These are phyloP conservation scores for Medicago lupulina DNA, from an alignment of 306 rosid species.

Conservation along the genomic window DNA sequence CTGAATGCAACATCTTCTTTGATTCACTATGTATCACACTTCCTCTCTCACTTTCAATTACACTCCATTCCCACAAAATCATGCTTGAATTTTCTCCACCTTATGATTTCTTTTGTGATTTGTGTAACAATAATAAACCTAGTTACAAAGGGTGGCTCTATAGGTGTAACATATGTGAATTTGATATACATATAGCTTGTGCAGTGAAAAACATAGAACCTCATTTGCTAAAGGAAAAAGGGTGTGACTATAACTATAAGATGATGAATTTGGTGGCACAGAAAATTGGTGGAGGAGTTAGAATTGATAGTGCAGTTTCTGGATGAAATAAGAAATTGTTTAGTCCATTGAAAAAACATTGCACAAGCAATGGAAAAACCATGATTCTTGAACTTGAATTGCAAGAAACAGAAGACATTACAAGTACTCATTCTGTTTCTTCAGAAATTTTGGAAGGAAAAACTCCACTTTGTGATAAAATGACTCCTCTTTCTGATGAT, in stretches of 20 bases:
- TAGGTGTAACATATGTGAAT: slow-evolving; percentile 65
- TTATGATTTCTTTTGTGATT: slow-evolving; percentile 59
- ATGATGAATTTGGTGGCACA: slow-evolving; percentile 44
- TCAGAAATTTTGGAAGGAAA: slow-evolving; percentile 31
- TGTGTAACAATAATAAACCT: slow-evolving; percentile 52
- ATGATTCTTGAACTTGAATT: slow-evolving; percentile 29
- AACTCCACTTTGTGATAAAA: slow-evolving; percentile 44
- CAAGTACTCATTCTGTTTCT: background rate
- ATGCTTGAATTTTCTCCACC: slow-evolving; percentile 58
- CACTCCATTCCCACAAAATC: slow-evolving; percentile 56
- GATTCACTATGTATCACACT: slow-evolving; percentile 55
- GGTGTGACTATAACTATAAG: background rate
- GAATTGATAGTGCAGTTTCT: slow-evolving; percentile 8
- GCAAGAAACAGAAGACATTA: slow-evolving; percentile 32
- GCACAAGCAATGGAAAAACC: background rate
- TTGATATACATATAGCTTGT: slow-evolving; percentile 48
- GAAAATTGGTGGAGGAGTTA: slow-evolving; percentile 35
- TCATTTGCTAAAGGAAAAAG: background rate
- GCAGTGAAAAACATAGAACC: slow-evolving; percentile 43
- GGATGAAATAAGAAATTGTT: slow-evolving; percentile 46
- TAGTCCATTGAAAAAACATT: slow-evolving; percentile 39
- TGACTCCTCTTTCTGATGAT: slow-evolving; percentile 48
- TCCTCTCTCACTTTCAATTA: slow-evolving; percentile 49
- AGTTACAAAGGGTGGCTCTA: slow-evolving; percentile 63
- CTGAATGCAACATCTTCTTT: slow-evolving; percentile 50